Evolutionary conservation across 2,329 filamentous ascomycete genomes (phyloP).

Genomic region (Zasmidium citrigriseum): DNA sequence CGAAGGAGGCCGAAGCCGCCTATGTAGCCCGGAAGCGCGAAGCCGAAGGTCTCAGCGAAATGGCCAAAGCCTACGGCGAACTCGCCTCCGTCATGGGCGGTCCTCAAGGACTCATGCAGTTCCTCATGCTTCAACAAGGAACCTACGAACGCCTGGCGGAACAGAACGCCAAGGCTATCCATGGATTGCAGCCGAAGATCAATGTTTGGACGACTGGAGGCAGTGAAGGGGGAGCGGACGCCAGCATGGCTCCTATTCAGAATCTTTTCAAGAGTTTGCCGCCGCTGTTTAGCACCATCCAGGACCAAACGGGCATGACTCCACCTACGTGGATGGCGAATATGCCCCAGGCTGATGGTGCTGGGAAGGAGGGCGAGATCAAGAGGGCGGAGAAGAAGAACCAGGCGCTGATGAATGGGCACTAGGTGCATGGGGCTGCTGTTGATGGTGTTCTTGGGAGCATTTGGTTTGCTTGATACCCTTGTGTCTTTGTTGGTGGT

Average conservation of each 20-base stretch:
- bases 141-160: slow-evolving; percentile 76
- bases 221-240: slow-evolving; percentile 54
- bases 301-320: slow-evolving; percentile 83
- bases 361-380: neutral
- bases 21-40: slow-evolving; percentile 67
- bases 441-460: too few relatives aligned
- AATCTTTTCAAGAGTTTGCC: slow-evolving; percentile 85
- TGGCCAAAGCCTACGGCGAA: slow-evolving; percentile 77
- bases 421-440: too few relatives aligned
- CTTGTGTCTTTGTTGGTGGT: too few relatives aligned
- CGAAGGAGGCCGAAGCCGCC: slow-evolving; percentile 49
- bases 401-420: slow-evolving; percentile 19
- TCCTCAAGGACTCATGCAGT: slow-evolving; percentile 75
- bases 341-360: slow-evolving; percentile 46
- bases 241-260: slow-evolving; percentile 51
- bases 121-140: slow-evolving; percentile 83
- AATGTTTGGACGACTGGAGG: slow-evolving; percentile 82
- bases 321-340: slow-evolving; percentile 70
- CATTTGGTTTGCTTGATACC: too few relatives aligned
- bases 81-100: slow-evolving; percentile 74
- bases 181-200: slow-evolving; percentile 83
- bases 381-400: slow-evolving; percentile 6
- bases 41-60: slow-evolving; percentile 73
- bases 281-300: slow-evolving; percentile 79
- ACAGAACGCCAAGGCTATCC: slow-evolving; percentile 74